Conservation (phyloP, 495 filamentous ascomycete species). For the Hypoxylon intermedium region DNA sequence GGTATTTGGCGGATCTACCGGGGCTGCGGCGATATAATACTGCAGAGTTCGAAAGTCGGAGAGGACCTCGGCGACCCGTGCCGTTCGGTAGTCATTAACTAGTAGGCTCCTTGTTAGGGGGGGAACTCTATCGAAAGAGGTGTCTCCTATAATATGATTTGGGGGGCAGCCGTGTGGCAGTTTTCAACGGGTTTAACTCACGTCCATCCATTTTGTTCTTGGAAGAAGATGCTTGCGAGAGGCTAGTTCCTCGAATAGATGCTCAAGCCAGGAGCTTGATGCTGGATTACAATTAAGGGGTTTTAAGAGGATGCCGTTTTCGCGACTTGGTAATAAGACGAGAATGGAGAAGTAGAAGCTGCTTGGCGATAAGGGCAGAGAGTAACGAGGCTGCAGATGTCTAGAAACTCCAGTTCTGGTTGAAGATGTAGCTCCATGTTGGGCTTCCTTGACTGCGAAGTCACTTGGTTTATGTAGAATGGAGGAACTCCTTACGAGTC, state of each 20-base stretch:
- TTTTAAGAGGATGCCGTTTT: conserved; percentile 9
- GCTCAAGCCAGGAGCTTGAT: conserved; percentile 9
- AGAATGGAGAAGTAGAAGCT: conserved; percentile 19
- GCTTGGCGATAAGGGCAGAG: conserved; percentile 21
- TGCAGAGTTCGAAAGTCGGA: conserved; percentile 85
- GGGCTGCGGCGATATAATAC: conserved; percentile 76
- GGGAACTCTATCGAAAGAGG: conserved; percentile 5
- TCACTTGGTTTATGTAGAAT: conserved; percentile 42
- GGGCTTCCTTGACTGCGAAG: conserved; percentile 30
- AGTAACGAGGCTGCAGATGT: conserved; percentile 35
- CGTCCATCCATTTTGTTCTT: conserved; percentile 44
- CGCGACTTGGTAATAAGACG: conserved; percentile 13
- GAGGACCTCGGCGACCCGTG: conserved; percentile 83
- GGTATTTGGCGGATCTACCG: conserved; percentile 60
- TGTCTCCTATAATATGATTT: conserved; percentile 12
- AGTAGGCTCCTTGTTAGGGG: conserved; percentile 44
- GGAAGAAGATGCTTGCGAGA: conserved; percentile 16
- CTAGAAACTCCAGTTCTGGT: conserved; percentile 31
- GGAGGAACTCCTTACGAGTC: conserved; percentile 18
- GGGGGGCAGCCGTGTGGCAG: conserved; percentile 7
- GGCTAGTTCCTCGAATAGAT: conserved; percentile 7
- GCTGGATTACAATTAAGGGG: conserved; percentile 11
- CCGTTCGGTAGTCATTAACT: conserved; percentile 87
- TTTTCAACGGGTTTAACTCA: conserved; percentile 34
- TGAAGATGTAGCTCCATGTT: conserved; percentile 35